phyloP scores from a whole-genome alignment of 352 stramenopile genomes.

The Thalassiosira gravida region DNA sequence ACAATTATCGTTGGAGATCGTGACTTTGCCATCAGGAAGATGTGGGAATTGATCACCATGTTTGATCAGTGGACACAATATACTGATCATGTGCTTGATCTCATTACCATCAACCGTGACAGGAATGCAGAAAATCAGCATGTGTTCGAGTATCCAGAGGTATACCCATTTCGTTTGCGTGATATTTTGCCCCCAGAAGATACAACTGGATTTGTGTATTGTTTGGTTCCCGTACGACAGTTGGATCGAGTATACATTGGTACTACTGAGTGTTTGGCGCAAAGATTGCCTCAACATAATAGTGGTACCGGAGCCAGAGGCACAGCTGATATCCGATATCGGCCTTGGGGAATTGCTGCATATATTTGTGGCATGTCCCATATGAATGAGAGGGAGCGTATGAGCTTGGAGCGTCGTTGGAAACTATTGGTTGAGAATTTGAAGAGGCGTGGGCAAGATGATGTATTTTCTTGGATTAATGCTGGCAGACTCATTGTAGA shows the following conservation, averaged over 20 bases:
- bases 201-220: constrained; percentile 22
- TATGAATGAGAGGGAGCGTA: background rate
- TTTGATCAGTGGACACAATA: constrained; percentile 27
- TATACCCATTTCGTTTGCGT: constrained; percentile 12
- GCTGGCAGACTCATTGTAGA: constrained; percentile 1
- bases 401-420: background rate
- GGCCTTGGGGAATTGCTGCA: constrained; percentile 14
- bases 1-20: constrained; percentile 24
- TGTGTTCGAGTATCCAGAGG: constrained; percentile 18
- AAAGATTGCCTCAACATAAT: constrained; percentile 11
- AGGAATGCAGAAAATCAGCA: background rate
- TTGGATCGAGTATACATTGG: constrained; percentile 23
- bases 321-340: constrained; percentile 4
- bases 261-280: constrained; percentile 8
- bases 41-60: constrained; percentile 31
- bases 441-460: background rate
- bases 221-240: constrained; percentile 3
- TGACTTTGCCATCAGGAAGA: constrained; percentile 18
- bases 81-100: constrained; percentile 6
- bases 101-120: constrained; percentile 2
- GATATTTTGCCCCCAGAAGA: constrained; percentile 9
- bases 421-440: constrained; percentile 3
- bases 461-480: constrained; percentile 3
- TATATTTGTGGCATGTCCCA: constrained; percentile 30
- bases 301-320: constrained; percentile 2